Evolutionary conservation across 108 stramenopile species (phyloP), one percentile per base, ranked within the genome.

Genomic region (Skeletonema costatum): DNA sequence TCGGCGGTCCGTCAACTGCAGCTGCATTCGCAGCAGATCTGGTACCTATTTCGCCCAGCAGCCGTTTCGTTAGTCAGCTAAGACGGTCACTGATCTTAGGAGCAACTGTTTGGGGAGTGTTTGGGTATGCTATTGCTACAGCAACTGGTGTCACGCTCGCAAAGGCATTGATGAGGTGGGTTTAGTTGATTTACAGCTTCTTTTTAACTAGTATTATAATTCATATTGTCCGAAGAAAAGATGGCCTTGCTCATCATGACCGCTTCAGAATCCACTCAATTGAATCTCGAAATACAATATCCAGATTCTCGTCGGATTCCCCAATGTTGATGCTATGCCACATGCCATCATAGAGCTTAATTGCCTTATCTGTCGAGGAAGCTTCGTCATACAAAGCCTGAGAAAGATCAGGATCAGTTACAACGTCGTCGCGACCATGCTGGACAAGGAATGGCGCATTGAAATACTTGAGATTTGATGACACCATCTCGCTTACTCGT

Each of bases 1-100:
- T 94, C 38, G 93, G 90, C 19, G 93, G 93, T 8, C 89, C 93
- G 1, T 85, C 87, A 11, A 94, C 93, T 0, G 93, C 93, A 4
- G 93, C 90, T 10, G 87, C 89, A 39, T 91, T 94, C 76, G 89
- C 77, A 39, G 84, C 38, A 51, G 85, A 72, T 63, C 71, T 74
- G 25, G 71, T 46, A 31, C 63, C 48, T 14, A 64, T 5, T 13
- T 4, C 32, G 50, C 50, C 10, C 17, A 29, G 16, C 38, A 13
- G 32, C 14, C 58, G 25, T 11, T 17, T 62, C 12, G 29, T 14
- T 58, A 44, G 5, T 17, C 59, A 70, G 29, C 71, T 80, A 68
- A 67, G 81, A 46, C 50, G 66, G 5, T 88, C 85, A 1, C 71
- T 87, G 64, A 86, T 89, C 11, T 62, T 88, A 9, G 87, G 88